phyloP scores from a whole-genome alignment of 768 basidiomycete species.

The Baorangia bicolor region DNA sequence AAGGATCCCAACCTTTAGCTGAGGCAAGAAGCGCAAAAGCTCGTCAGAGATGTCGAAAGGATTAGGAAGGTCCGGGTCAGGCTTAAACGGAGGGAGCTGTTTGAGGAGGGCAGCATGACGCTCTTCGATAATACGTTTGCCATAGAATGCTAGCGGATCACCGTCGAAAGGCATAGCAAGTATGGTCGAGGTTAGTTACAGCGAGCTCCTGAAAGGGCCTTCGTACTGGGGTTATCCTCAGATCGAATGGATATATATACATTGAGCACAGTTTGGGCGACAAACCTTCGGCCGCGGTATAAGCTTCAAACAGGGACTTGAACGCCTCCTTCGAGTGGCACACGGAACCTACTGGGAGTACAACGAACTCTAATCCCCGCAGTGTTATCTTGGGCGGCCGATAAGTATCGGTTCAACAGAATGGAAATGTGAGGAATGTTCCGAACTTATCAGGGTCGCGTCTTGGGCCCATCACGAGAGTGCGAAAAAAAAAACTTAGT shows the following conservation, averaged over 20 bases:
- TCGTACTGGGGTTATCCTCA: too few species aligned
- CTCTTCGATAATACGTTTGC: slow-evolving; percentile 16
- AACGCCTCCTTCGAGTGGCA: background rate
- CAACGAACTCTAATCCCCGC: background rate
- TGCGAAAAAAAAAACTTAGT: background rate
- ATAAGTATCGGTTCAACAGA: background rate
- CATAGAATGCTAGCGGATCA: slow-evolving; percentile 17
- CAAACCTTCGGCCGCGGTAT: background rate
- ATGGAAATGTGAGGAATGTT: background rate
- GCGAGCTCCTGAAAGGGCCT: too few species aligned
- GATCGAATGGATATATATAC: too few species aligned
- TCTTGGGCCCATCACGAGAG: background rate
- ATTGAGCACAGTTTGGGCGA: background rate
- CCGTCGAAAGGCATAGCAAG: slow-evolving; percentile 17
- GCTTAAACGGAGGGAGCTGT: background rate
- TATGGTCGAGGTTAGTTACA: too few species aligned
- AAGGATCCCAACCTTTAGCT: slow-evolving; percentile 17
- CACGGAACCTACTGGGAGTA: background rate
- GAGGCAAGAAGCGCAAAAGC: background rate
- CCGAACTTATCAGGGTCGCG: background rate
- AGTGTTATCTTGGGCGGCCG: background rate
- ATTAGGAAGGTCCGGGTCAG: background rate
- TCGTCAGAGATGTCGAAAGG: slow-evolving; percentile 1
- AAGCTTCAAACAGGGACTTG: background rate
- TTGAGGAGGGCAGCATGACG: slow-evolving; percentile 7